Evolutionary conservation across 768 basidiomycete genomes (phyloP), one percentile per base, ranked within the genome.

Genomic region (Pseudohyphozyma bogoriensis): DNA sequence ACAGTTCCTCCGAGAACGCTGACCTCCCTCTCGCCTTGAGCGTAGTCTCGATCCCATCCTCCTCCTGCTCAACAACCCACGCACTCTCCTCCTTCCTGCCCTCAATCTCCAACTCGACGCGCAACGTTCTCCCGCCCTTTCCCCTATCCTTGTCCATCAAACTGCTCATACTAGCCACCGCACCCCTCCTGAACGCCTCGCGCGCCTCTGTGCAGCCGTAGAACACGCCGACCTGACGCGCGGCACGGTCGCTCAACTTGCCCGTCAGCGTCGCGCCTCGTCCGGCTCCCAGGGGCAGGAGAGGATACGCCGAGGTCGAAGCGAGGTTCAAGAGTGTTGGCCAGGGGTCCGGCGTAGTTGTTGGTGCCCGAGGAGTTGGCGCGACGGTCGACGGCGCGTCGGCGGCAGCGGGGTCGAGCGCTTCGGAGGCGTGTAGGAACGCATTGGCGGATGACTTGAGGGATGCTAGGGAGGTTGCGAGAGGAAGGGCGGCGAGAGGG

Each of bases 1-100:
- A 66, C 31, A 66, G 22, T 26, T 66, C 65, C 29, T 66, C 65
- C 4, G 59, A 56, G 24, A 66, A 63, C 2, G 62, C 65, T 2
- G 56, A n/a, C 24, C 57, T 26, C 2, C 49, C 53, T 29, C 65
- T 39, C 47, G 31, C 37, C n/a, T 26, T n/a, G 20, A 66, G 11
- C 1, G 53, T 31, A 20, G 11, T 26, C 28, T 62, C 62, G 4
- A 60, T 57, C 5, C 46, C 40, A 0, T 50, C 57, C 31, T 47
- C 35, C 10, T 12, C 31, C 26, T 51, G 29, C 8, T 33, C 40
- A 15, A 9, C 29, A n/a, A 22, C 31, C 29, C 55, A 54, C 24
- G 32, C 26, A 20, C 22, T 32, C 35, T 37, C 29, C 36, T 31
- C 32, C 16, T 18, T 29, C 29, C n/a, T 20, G 11, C 15, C 47